Percentiles rank a stretch among this genome's conserved stretches.
These are phyloP conservation scores for Brettanomyces custersianus DNA, from an alignment of 805 yeast species.

Conservation along the genomic window DNA sequence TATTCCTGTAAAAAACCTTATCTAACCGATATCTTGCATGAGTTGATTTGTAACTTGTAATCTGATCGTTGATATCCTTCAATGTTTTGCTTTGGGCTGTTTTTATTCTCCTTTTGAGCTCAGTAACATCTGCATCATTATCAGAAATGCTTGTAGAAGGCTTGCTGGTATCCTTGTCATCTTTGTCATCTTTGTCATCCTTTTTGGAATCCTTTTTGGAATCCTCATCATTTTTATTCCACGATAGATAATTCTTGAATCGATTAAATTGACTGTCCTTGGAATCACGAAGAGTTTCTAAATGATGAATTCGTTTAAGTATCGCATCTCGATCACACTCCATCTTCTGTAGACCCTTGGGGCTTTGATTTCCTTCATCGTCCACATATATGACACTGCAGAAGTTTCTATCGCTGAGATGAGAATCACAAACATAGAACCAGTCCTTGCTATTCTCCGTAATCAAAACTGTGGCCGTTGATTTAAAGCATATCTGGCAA, in stretches of 20 bases:
- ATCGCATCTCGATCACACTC: constrained; percentile 16
- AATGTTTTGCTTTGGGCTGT: constrained; percentile 6
- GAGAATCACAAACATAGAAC: constrained; percentile 42
- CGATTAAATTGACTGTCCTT: constrained; percentile 19
- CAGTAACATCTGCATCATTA: constrained; percentile 1
- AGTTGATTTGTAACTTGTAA: constrained; percentile 17
- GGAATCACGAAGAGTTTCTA: constrained; percentile 21
- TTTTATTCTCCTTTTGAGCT: constrained; percentile 1
- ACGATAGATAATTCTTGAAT: constrained; percentile 16
- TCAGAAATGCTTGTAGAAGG: neutral
- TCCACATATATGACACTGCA: constrained; percentile 29
- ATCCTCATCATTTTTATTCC: constrained; percentile 10
- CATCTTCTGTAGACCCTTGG: constrained; percentile 16
- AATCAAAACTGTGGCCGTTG: constrained; percentile 36
- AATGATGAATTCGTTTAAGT: constrained; percentile 27
- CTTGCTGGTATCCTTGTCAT: constrained; percentile 3
- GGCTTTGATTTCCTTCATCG: constrained; percentile 12
- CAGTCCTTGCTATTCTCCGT: constrained; percentile 37
- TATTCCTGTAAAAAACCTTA: constrained; percentile 30
- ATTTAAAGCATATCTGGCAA: constrained; percentile 43
- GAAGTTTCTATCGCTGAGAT: constrained; percentile 37
- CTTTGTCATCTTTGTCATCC: constrained; percentile 9
- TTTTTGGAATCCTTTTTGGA: constrained; percentile 5
- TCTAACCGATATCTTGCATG: constrained; percentile 33
- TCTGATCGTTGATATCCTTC: constrained; percentile 4